phyloP scores from a whole-genome alignment of 1,284 basidiomycete genomes.

The Leccinum fallax region DNA sequence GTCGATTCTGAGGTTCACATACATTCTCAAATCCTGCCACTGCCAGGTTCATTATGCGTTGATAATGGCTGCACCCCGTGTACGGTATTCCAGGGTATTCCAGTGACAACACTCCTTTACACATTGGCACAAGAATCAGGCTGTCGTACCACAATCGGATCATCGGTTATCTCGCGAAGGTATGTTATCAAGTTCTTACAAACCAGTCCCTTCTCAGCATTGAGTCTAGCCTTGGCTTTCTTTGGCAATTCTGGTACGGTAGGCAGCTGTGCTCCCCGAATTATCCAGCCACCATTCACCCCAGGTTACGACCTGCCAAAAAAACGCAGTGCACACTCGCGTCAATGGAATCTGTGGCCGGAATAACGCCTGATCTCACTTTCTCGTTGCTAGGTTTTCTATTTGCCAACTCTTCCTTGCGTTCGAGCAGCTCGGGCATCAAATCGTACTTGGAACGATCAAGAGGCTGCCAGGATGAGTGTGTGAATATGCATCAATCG shows the following conservation, averaged over 20 bases:
- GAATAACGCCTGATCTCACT: conserved; percentile 2
- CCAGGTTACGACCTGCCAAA: conserved; percentile 9
- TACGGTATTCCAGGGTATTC: no score
- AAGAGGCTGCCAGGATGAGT: conserved; percentile 6
- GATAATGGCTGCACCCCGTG: no score
- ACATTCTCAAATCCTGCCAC: no score
- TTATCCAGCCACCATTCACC: conserved; percentile 21
- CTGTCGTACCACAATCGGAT: neutral
- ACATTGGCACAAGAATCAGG: no score
- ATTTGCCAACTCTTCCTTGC: conserved; percentile 1
- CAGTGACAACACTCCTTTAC: conserved; percentile 31
- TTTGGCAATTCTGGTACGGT: conserved; percentile 15
- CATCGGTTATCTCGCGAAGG: neutral
- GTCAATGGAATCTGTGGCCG: neutral
- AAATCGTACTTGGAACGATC: conserved; percentile 24
- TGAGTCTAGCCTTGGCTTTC: conserved; percentile 2
- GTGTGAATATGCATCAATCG: neutral
- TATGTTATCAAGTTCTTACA: neutral
- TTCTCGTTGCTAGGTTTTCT: neutral
- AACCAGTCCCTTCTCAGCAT: neutral
- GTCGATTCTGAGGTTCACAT: no score
- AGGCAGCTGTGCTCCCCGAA: conserved; percentile 19
- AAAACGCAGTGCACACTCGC: neutral
- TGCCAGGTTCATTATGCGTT: no score
- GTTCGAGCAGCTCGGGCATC: conserved; percentile 9